phyloP scores from a whole-genome alignment of 2,329 filamentous ascomycete species.

The Penicillium italicum region DNA sequence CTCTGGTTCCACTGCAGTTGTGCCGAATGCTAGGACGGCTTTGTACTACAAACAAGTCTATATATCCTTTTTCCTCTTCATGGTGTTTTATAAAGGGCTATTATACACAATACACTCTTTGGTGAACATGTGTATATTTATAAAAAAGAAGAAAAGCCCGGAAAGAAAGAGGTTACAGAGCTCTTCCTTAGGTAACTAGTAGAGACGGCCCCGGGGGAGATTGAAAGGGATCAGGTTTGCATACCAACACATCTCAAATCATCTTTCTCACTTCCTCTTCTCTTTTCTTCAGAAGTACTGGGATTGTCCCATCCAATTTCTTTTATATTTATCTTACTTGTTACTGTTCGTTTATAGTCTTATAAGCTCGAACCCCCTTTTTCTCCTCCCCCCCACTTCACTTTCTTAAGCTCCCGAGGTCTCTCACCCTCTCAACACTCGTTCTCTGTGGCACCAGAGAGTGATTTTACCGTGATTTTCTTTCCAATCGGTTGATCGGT shows the following conservation, averaged over 20 bases:
- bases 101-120: background rate
- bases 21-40: conserved; percentile 1
- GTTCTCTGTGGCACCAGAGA: background rate
- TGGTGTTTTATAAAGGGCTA: background rate
- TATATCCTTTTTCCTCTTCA: background rate
- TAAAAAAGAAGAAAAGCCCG: background rate
- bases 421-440: background rate
- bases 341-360: background rate
- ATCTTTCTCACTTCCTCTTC: background rate
- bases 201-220: background rate
- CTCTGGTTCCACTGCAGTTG: conserved; percentile 1
- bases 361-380: conserved; percentile 2
- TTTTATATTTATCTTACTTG: background rate
- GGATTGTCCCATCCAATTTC: background rate
- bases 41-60: background rate
- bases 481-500: conserved; percentile 12
- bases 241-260: background rate
- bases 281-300: background rate
- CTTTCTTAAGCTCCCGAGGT: background rate
- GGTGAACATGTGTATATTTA: no score
- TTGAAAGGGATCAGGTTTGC: conserved; percentile 2
- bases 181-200: background rate
- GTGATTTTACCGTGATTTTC: background rate
- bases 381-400: conserved; percentile 1
- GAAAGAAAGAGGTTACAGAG: background rate